Base-by-base conservation (phyloP, 371 early-diverging fungal species). In the Cokeromyces recurvatus region DNA sequence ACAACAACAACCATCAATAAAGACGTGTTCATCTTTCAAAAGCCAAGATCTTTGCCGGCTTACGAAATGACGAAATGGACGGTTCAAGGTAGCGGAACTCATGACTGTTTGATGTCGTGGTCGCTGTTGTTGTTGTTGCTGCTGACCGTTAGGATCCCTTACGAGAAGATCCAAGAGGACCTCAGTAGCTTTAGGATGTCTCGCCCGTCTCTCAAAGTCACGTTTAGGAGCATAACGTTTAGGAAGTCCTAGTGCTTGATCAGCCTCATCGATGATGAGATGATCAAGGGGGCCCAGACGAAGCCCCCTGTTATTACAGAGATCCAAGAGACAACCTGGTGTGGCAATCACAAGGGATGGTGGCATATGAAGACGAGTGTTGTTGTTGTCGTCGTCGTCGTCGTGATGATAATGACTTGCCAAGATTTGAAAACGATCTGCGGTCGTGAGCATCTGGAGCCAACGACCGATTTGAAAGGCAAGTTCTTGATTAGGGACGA, bases 401-500 rank as follows among this genome's bases (percentile, higher is more conserved):
- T 19, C 38, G 24, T 15, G 27, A 23, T 38, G 43, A 46, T 35
- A 53, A 36, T 22, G 44, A 54, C n/a, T 41, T 29, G 15, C 65
- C 21, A 41, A 48, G 46, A 39, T 38, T 32, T 22, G 42, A 14
- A 42, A 37, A 16, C 48, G 51, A 8, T 24, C 29, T 7, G 5
- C 19, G 19, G 21, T 35, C 1, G 49, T 37, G 9, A 84, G 46
- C 20, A 52, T 46, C 5, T 58, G 44, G 0, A 77, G 44, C 86
- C 84, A 84, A 5, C 45, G 41, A 6, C 57, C 53, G 10, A 91
- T 77, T 57, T 97, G 98, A 14, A 78, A 51, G 2, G 91, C 95
- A 8, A 97, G 73, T 52, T 95, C 95, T 48, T 90, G 84, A 22
- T 91, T 94, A 2, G 91, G 92, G 7, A 84, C 90, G 31, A 95